Conservation (phyloP, 129 eudicot species). For the Flaveria bidentis region DNA sequence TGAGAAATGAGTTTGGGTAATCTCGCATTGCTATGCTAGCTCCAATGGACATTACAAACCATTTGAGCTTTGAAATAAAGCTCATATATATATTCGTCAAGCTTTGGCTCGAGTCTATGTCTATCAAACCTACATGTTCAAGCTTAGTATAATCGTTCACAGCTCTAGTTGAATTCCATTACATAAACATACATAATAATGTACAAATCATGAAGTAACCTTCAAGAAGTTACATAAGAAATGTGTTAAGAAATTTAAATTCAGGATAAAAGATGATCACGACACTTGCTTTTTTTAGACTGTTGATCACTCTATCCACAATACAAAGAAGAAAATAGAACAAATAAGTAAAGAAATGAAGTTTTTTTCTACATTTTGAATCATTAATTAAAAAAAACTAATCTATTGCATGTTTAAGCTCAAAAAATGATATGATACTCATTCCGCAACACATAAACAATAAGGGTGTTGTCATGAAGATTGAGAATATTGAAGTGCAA, state of each 20-base stretch:
- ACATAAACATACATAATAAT: background rate
- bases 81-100: background rate
- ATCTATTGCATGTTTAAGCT: background rate
- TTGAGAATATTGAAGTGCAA: background rate
- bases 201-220: background rate
- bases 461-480: background rate
- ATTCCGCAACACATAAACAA: constrained; percentile 8
- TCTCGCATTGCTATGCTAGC: too few species aligned
- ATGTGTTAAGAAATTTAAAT: too few species aligned
- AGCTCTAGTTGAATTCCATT: background rate
- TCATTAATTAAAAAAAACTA: background rate
- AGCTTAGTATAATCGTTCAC: background rate
- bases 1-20: too few species aligned
- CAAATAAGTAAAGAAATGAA: background rate
- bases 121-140: background rate
- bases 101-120: background rate
- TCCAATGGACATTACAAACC: too few species aligned
- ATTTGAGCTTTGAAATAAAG: background rate
- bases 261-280: too few species aligned
- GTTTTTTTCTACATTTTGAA: background rate
- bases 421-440: background rate
- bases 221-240: too few species aligned
- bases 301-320: too few species aligned
- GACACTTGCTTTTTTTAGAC: too few species aligned
- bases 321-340: too few species aligned